Conservation (phyloP, 2,329 filamentous ascomycete genomes). For the Orbilia brochopaga region DNA sequence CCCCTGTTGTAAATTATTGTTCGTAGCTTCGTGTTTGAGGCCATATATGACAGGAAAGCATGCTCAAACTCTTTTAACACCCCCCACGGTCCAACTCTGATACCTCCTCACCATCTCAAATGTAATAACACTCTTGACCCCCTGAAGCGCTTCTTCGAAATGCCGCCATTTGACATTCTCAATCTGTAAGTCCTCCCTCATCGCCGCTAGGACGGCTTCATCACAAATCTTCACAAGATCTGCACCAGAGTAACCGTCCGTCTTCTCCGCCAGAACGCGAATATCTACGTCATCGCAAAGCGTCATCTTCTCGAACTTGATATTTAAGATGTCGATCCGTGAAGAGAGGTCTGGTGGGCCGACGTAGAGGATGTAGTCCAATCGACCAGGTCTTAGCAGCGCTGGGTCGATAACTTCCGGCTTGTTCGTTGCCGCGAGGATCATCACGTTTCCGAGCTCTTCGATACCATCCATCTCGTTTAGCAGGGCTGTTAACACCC, state of each 20-base stretch:
- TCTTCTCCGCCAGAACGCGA: constrained; percentile 62
- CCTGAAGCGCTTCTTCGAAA: constrained; percentile 53
- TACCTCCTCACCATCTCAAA: constrained; percentile 61
- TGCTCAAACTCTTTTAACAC: constrained; percentile 53
- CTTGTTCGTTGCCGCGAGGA: constrained; percentile 72
- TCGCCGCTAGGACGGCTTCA: constrained; percentile 62
- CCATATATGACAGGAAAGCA: too few species aligned
- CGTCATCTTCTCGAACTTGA: constrained; percentile 63
- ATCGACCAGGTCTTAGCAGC: constrained; percentile 68
- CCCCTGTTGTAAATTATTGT: too few species aligned
- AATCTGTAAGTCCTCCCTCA: constrained; percentile 56
- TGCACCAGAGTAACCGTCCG: constrained; percentile 70
- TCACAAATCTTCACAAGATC: constrained; percentile 68
- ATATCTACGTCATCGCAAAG: constrained; percentile 64
- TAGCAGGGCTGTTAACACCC: constrained; percentile 68
- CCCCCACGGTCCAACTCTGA: constrained; percentile 58
- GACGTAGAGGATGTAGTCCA: constrained; percentile 70
- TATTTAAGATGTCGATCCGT: constrained; percentile 67
- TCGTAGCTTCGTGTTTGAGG: too few species aligned
- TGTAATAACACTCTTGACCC: constrained; percentile 62
- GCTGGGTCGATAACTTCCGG: constrained; percentile 69
- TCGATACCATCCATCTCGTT: constrained; percentile 76
- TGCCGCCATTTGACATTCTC: constrained; percentile 50
- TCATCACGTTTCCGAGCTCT: constrained; percentile 67
- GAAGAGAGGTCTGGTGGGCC: constrained; percentile 67